Base-by-base conservation (phyloP, 2,329 filamentous ascomycete species). In the Ambrosiella cleistominuta region DNA sequence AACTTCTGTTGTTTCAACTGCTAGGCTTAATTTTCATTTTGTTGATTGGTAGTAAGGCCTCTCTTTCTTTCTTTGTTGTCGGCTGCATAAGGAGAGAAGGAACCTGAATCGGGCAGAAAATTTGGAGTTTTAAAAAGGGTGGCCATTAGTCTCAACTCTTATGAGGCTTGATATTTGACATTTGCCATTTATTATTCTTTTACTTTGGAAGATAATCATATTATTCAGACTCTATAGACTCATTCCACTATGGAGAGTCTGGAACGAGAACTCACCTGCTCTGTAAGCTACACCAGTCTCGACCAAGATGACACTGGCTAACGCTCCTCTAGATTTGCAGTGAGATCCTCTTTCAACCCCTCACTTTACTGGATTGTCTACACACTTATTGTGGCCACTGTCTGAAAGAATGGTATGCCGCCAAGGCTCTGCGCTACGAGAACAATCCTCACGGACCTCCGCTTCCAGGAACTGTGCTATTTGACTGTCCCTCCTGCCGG, bases 331-430 rank as follows among this genome's bases (percentile, higher is more conserved):
- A 96, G 90, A 98, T 98, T 66, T 98, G 93, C 75, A 95, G 91
- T 65, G 93, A 97, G 70, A 80, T 95, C 63, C 82, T 95, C 62
- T 94, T 88, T 71, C 87, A 94, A 69, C 89, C 90, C 39, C 78
- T 95, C 63, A 95, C 89, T 36, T 81, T 95, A 54, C 86, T 95
- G 69, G 88, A 95, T 74, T 95, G 89, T 68, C 80, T 95, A 50
- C 89, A 95, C 71, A 96, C 91, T 51, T 98, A 94, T 70, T 98
- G 93, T 74, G 93, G 90, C 63, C 86, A 87, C 44, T 98, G 93
- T 68, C 70, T 97, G 60, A 95, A 95, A 70, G 88, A 95, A 73
- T 98, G 93, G 93, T 98, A 97, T 68, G 74, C 76, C 62, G 93
- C 82, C 70, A 88, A 95, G 69, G 82, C 83, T 42, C 74, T 76